Percentiles rank a stretch among this genome's conserved stretches.
Evolutionary conservation across 2,329 filamentous ascomycete species (phyloP).

Genomic region (Aspergillus brasiliensis): DNA sequence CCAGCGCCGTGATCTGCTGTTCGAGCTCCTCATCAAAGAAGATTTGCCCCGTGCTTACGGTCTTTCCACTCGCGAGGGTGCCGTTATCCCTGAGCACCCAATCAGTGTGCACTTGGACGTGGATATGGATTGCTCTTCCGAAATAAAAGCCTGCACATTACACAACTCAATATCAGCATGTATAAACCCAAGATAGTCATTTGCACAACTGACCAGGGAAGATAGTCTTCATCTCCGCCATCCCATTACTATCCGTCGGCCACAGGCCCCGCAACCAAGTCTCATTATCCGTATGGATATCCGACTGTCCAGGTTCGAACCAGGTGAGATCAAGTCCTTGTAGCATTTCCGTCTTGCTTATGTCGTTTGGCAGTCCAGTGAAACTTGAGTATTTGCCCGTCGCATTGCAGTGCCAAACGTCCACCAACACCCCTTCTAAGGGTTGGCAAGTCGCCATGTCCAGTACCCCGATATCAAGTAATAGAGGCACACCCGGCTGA

Average conservation of each 20-base stretch:
- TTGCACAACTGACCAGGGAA: constrained; percentile 34
- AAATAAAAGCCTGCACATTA: background rate
- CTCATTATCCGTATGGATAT: constrained; percentile 28
- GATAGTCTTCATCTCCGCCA: constrained; percentile 50
- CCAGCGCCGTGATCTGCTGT: background rate
- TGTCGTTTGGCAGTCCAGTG: constrained; percentile 32
- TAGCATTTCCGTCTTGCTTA: constrained; percentile 30
- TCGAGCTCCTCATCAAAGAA: background rate
- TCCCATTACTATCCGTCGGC: constrained; percentile 47
- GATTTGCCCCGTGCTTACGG: background rate
- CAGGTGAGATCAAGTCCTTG: constrained; percentile 18
- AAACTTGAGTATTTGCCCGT: constrained; percentile 42
- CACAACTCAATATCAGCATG: too few relatives aligned
- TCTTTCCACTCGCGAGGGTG: background rate
- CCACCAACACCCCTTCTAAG: constrained; percentile 37
- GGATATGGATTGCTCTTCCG: background rate
- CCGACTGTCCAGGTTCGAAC: constrained; percentile 19
- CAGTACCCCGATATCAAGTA: constrained; percentile 47
- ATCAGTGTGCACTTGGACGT: background rate
- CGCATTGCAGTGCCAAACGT: constrained; percentile 50
- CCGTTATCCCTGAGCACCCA: background rate
- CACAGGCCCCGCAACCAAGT: constrained; percentile 52
- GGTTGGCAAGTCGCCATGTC: constrained; percentile 47
- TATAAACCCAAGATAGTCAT: too few relatives aligned
- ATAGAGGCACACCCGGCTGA: constrained; percentile 41